Conservation (phyloP, 2,329 filamentous ascomycete genomes). For the Lachnellula occidentalis region DNA sequence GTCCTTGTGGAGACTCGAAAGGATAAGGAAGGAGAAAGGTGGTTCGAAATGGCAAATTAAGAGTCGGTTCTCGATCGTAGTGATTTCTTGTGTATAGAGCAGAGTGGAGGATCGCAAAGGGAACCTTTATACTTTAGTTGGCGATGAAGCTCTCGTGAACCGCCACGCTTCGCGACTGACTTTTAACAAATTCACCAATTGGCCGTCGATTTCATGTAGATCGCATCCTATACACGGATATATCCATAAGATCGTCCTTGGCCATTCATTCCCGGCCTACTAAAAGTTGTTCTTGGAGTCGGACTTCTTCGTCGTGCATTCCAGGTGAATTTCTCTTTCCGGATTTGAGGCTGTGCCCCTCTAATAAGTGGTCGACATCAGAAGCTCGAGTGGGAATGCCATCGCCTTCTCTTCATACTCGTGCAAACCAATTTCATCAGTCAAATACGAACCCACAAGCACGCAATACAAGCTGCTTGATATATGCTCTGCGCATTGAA, state of each 20-base stretch:
- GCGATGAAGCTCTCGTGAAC: too few relatives aligned
- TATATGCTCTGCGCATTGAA: slow-evolving; percentile 6
- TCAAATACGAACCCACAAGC: slow-evolving; percentile 1
- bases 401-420: neutral
- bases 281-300: too few relatives aligned
- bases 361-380: neutral
- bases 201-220: too few relatives aligned
- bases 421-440: neutral
- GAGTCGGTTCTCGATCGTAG: neutral
- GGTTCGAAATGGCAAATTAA: neutral
- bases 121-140: too few relatives aligned
- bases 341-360: neutral
- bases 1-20: neutral
- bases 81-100: too few relatives aligned
- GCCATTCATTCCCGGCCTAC: too few relatives aligned
- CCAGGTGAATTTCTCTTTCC: neutral
- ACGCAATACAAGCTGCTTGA: slow-evolving; percentile 8
- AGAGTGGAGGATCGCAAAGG: too few relatives aligned
- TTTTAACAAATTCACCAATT: too few relatives aligned
- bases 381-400: neutral
- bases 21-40: neutral
- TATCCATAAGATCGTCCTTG: too few relatives aligned
- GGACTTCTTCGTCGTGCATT: too few relatives aligned
- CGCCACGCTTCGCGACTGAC: too few relatives aligned
- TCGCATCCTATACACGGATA: too few relatives aligned